phyloP scores from a whole-genome alignment of 805 yeast species.

The Kodamaea hsintzibuensis region DNA sequence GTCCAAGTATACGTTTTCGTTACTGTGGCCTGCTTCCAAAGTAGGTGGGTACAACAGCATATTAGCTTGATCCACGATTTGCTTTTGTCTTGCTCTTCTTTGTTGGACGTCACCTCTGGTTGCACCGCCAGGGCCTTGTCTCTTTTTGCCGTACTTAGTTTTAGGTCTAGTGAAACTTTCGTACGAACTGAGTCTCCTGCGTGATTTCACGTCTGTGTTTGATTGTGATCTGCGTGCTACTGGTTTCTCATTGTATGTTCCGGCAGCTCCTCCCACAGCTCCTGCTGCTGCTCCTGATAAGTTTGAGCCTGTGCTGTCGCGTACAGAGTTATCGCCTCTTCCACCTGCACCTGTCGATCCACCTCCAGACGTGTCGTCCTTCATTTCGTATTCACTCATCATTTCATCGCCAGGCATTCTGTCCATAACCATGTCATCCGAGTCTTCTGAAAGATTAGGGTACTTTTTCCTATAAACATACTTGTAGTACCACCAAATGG shows the following conservation, averaged over 20 bases:
- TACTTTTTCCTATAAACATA: constrained; percentile 35
- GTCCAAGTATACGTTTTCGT: constrained; percentile 19
- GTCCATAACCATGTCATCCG: constrained; percentile 20
- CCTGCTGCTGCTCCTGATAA: constrained; percentile 5
- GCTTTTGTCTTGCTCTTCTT: constrained; percentile 17
- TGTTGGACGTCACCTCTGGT: constrained; percentile 6
- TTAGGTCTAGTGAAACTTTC: constrained; percentile 47
- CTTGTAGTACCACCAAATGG: constrained; percentile 34
- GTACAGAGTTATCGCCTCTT: constrained; percentile 6
- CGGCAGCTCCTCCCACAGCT: neutral
- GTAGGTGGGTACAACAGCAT: constrained; percentile 7
- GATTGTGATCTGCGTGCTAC: constrained; percentile 5
- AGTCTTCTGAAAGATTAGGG: constrained; percentile 28
- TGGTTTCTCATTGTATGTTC: constrained; percentile 5
- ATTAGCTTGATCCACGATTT: constrained; percentile 16
- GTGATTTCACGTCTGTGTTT: constrained; percentile 6
- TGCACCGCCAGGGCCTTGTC: constrained; percentile 1
- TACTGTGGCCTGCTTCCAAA: constrained; percentile 6
- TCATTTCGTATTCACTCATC: constrained; percentile 9
- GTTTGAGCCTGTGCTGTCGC: neutral
- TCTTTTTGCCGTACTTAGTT: constrained; percentile 17
- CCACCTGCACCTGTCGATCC: constrained; percentile 4
- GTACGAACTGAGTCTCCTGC: constrained; percentile 36
- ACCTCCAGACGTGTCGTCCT: constrained; percentile 9
- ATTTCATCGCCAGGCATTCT: constrained; percentile 6